Conservation (phyloP, 2,329 filamentous ascomycete species). For the Parastagonospora avenae region DNA sequence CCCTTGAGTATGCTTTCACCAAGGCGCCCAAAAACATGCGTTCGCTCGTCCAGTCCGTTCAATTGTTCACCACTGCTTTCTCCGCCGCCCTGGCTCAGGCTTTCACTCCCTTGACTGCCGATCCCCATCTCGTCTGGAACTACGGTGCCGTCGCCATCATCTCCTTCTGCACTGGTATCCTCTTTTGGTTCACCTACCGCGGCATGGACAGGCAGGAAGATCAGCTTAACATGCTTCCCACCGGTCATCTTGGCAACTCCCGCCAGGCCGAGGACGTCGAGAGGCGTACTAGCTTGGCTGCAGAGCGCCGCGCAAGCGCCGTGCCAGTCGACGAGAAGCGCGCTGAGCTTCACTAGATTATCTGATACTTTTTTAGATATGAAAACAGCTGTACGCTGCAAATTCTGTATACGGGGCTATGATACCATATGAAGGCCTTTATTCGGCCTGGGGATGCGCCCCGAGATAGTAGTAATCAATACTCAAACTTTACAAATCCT, state of each 20-base stretch:
- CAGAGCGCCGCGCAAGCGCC: constrained; percentile 16
- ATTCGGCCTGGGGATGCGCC: background rate
- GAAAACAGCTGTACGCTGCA: background rate
- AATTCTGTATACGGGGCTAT: background rate
- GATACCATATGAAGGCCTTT: constrained; percentile 1
- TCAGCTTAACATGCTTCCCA: constrained; percentile 46
- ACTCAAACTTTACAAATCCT: no score
- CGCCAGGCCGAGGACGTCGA: constrained; percentile 39
- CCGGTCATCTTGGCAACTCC: constrained; percentile 40
- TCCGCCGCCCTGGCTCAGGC: constrained; percentile 38
- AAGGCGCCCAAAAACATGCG: constrained; percentile 72
- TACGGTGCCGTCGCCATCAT: constrained; percentile 45
- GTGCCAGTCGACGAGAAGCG: constrained; percentile 18
- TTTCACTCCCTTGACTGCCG: constrained; percentile 31
- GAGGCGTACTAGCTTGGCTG: constrained; percentile 24
- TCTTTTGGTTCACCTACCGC: constrained; percentile 41
- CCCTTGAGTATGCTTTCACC: constrained; percentile 74
- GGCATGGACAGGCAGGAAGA: constrained; percentile 43
- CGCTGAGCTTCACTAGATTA: background rate
- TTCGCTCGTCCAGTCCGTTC: constrained; percentile 44
- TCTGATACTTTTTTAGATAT: background rate
- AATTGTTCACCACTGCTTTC: constrained; percentile 44
- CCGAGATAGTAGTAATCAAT: no score
- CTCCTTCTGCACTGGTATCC: constrained; percentile 37
- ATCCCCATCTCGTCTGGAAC: constrained; percentile 41